phyloP scores from a whole-genome alignment of 352 stramenopile genomes.

The Phytophthora sp. region DNA sequence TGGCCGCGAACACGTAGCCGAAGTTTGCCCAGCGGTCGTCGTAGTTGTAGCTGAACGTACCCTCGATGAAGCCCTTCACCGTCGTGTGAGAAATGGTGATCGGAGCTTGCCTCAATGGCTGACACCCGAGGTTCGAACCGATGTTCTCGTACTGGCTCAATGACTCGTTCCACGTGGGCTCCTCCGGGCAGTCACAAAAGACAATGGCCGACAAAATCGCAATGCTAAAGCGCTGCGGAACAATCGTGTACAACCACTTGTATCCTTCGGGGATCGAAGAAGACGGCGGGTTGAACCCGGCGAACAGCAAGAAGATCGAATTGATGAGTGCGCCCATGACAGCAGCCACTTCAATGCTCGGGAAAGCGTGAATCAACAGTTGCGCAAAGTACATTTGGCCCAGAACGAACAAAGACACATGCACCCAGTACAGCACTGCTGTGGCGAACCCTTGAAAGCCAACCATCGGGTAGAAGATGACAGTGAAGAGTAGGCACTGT shows the following conservation, averaged over 20 bases:
- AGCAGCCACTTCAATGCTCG: too few relatives aligned
- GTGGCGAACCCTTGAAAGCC: slow-evolving; percentile 39
- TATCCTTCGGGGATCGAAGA: not conserved
- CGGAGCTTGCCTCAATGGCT: slow-evolving; percentile 6
- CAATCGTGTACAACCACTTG: not conserved
- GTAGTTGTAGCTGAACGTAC: slow-evolving; percentile 13
- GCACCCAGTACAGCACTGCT: slow-evolving; percentile 15
- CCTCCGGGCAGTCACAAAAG: slow-evolving; percentile 15
- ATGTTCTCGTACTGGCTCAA: slow-evolving; percentile 10
- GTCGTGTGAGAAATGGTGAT: slow-evolving; percentile 6
- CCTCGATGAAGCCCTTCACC: slow-evolving; percentile 7
- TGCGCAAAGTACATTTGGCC: slow-evolving; percentile 14
- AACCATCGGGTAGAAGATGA: slow-evolving; percentile 48
- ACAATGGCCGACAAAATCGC: slow-evolving; percentile 2
- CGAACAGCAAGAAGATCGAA: not conserved
- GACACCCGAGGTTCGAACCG: slow-evolving; percentile 10
- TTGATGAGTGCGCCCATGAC: not conserved
- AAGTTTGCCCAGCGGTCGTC: slow-evolving; percentile 8
- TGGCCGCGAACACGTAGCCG: slow-evolving; percentile 13
- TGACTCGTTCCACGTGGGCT: slow-evolving; percentile 15
- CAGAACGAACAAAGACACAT: slow-evolving; percentile 7
- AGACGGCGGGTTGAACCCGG: not conserved
- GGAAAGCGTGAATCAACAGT: slow-evolving; percentile 7
- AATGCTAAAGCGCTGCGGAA: not conserved
- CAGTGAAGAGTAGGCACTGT: slow-evolving; percentile 34